Percentiles rank a stretch among this genome's conserved stretches.
Conservation (phyloP, 192 early-diverging fungal species). For the Obelidium mucronatum region DNA sequence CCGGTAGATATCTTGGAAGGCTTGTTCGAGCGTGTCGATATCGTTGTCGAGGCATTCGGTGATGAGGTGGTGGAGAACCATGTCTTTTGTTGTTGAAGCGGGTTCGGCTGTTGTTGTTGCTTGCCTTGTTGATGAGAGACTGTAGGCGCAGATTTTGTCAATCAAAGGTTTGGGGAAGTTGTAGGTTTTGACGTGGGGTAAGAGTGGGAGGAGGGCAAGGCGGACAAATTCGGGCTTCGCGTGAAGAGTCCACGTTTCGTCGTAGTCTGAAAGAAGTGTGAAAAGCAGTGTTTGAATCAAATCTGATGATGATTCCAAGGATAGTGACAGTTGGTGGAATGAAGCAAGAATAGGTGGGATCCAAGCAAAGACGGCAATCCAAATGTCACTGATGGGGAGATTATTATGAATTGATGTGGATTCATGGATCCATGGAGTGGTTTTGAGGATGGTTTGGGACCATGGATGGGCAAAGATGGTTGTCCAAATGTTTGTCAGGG, state of each 20-base stretch:
- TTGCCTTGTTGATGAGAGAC: neutral
- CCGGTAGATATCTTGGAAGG: slow-evolving; percentile 31
- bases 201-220: slow-evolving; percentile 1
- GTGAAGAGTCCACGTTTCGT: neutral
- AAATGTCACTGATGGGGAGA: neutral
- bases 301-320: neutral
- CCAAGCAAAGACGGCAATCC: slow-evolving; percentile 20
- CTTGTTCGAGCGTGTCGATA: slow-evolving; percentile 23
- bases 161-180: neutral
- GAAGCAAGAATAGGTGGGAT: slow-evolving; percentile 14
- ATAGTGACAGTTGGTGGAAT: neutral
- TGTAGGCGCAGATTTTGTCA: neutral
- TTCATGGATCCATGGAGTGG: slow-evolving; percentile 17
- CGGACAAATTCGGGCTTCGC: slow-evolving; percentile 14
- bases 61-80: slow-evolving; percentile 3
- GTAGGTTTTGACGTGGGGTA: neutral
- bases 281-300: neutral
- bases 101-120: neutral
- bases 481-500: neutral
- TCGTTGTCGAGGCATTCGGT: slow-evolving; percentile 22
- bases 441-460: slow-evolving; percentile 18
- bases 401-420: neutral
- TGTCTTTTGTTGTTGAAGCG: neutral
- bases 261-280: neutral
- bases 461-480: neutral